These are phyloP conservation scores for Pythium volutum DNA, from an alignment of 352 stramenopile species.

Conservation along the genomic window DNA sequence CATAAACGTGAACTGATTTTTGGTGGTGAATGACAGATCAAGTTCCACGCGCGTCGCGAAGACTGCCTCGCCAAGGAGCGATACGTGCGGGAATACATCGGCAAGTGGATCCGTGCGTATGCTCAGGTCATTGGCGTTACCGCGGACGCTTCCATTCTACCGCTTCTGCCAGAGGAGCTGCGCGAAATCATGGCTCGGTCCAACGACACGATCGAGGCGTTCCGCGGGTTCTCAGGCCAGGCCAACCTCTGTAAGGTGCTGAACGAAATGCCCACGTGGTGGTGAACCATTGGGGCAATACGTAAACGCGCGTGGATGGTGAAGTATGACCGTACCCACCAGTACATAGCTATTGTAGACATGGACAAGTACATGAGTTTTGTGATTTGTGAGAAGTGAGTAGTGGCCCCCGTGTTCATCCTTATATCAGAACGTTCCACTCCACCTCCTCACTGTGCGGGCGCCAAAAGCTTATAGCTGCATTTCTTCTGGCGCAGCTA, in stretches of 20 bases:
- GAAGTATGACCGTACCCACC: not conserved
- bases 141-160: not conserved
- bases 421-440: too few species aligned
- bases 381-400: too few species aligned
- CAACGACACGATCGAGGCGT: not conserved
- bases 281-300: not conserved
- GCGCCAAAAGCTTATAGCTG: too few species aligned
- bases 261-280: not conserved
- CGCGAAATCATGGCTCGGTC: conserved; percentile 1
- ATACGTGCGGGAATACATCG: not conserved
- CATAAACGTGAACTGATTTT: not conserved
- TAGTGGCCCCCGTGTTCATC: too few species aligned
- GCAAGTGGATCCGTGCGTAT: not conserved
- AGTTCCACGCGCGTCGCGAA: not conserved
- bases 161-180: not conserved
- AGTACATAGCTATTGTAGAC: too few species aligned
- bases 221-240: not conserved
- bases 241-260: not conserved
- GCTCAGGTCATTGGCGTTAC: not conserved
- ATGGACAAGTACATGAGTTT: too few species aligned
- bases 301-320: not conserved
- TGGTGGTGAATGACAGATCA: not conserved
- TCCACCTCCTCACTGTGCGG: too few species aligned
- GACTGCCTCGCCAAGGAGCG: conserved; percentile 2
- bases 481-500: too few species aligned